Evolutionary conservation across 1,284 basidiomycete species (phyloP).

Genomic region (Fomitopsis betulina): DNA sequence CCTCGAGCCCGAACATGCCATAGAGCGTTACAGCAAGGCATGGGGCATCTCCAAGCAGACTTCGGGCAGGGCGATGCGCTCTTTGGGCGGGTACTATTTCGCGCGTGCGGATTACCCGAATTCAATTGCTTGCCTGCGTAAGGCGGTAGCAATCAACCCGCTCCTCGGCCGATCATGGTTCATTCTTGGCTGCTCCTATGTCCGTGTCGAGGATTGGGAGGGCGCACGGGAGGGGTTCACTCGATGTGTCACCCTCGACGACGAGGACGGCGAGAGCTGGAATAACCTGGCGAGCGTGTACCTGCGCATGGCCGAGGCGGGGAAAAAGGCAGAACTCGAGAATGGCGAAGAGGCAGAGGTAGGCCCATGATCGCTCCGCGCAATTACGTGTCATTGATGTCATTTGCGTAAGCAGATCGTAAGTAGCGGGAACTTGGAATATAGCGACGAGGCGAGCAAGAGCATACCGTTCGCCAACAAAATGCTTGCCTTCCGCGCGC

Average conservation of each 20-base stretch:
- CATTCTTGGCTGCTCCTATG: conserved; percentile 86
- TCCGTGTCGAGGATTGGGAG: conserved; percentile 80
- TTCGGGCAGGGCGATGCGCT: conserved; percentile 88
- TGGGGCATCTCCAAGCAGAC: conserved; percentile 80
- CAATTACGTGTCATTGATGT: not conserved
- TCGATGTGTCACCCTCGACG: conserved; percentile 86
- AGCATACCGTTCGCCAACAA: conserved; percentile 67
- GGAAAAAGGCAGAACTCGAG: conserved; percentile 16
- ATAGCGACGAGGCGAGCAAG: conserved; percentile 18
- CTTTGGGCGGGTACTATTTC: conserved; percentile 84
- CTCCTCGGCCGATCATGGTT: conserved; percentile 91
- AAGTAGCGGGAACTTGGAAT: conserved; percentile 8
- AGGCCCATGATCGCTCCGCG: conserved; percentile 5
- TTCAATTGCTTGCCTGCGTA: conserved; percentile 65
- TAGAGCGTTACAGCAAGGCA: conserved; percentile 76
- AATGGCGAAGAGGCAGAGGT: conserved; percentile 26
- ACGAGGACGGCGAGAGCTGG: conserved; percentile 98
- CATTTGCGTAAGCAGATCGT: conserved; percentile 2
- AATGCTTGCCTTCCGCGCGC: conserved; percentile 89
- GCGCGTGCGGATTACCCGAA: conserved; percentile 58
- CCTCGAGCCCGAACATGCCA: conserved; percentile 68
- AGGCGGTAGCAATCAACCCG: conserved; percentile 87
- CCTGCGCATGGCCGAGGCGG: conserved; percentile 65
- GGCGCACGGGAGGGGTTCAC: conserved; percentile 82
- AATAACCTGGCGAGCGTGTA: conserved; percentile 97